Evolutionary conservation across 1,284 basidiomycete species (phyloP).

Genomic region (Leucoagaricus sp.): DNA sequence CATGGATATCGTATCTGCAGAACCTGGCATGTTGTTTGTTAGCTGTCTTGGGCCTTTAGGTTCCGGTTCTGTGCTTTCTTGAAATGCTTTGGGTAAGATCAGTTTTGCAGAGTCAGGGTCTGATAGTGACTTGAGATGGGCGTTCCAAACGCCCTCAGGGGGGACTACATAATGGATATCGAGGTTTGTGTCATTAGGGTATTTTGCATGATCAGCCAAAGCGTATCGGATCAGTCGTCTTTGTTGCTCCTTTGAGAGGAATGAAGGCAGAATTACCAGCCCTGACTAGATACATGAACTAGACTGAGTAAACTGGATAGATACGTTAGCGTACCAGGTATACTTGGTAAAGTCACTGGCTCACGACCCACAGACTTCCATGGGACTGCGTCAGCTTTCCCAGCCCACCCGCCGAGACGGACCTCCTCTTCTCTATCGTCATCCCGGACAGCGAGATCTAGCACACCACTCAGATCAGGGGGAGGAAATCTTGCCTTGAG

Average conservation of each 20-base stretch:
- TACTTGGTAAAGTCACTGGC: constrained; percentile 52
- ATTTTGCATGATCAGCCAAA: constrained; percentile 70
- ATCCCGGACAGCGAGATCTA: constrained; percentile 63
- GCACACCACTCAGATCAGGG: constrained; percentile 64
- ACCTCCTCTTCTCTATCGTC: constrained; percentile 40
- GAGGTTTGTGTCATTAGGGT: constrained; percentile 86
- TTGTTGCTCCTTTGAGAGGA: constrained; percentile 63
- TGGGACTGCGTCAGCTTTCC: constrained; percentile 38
- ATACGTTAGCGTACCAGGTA: constrained; percentile 51
- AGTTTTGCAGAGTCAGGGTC: constrained; percentile 31
- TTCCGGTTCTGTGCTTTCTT: constrained; percentile 13
- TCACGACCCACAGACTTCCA: constrained; percentile 31
- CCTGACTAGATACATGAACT: constrained; percentile 46
- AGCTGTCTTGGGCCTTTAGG: constrained; percentile 58
- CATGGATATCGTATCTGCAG: constrained; percentile 44
- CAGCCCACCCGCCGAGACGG: constrained; percentile 48
- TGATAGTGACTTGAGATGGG: constrained; percentile 41
- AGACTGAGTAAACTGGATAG: constrained; percentile 24
- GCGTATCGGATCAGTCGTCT: constrained; percentile 68
- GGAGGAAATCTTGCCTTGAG: constrained; percentile 78
- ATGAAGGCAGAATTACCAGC: constrained; percentile 78
- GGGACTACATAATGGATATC: constrained; percentile 84
- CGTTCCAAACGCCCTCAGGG: constrained; percentile 70
- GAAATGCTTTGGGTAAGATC: constrained; percentile 42
- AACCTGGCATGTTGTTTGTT: constrained; percentile 68